Evolutionary conservation across 106 monocot species (phyloP), one percentile per base, ranked within the genome.

Genomic region (Alisma plantagoaquatica): DNA sequence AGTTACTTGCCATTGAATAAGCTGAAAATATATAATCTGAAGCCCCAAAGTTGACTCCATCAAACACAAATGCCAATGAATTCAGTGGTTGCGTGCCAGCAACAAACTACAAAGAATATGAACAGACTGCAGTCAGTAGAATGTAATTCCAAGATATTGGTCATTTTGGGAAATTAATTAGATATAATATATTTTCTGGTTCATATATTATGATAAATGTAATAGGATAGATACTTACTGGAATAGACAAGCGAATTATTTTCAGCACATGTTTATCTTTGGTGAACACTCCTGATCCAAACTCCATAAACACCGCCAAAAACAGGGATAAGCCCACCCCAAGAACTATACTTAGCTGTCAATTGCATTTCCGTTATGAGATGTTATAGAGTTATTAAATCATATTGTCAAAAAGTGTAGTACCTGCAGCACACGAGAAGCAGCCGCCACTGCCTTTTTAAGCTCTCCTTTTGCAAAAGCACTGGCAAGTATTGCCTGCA

Each of bases 1-100:
- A 7, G 14, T 38, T 18, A 76, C 73, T 70, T 72, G 57, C 94
- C 94, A 94, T 87, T 11, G 94, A 94, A 64, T 84, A 87, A 11
- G 94, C 94, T 63, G 94, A 72, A 75, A 82, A 94, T 20, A 69
- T 76, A 71, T 81, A 94, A 69, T 94, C 94, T 41, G 94, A 94
- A 61, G 83, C 87, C 54, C 94, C 94, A 51, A 77, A 94, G 69
- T 94, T 84, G 62, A 94, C 78, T 27, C 94, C 94, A 61, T 94
- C 94, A 61, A 94, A 87, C 53, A 87, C 87, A 60, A 94, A 94
- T 30, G 87, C 83, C 56, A 94, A 49, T 8, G 87, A 73, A 62
- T 94, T 94, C 2, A 94, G 68, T 5, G 87, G 79, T 46, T 94
- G 94, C 33, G 94, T 87, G 17, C 77, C 70, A 14, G 75, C 87